These are phyloP conservation scores for Trametes gibbosa DNA, from an alignment of 768 basidiomycete species.

Conservation along the genomic window DNA sequence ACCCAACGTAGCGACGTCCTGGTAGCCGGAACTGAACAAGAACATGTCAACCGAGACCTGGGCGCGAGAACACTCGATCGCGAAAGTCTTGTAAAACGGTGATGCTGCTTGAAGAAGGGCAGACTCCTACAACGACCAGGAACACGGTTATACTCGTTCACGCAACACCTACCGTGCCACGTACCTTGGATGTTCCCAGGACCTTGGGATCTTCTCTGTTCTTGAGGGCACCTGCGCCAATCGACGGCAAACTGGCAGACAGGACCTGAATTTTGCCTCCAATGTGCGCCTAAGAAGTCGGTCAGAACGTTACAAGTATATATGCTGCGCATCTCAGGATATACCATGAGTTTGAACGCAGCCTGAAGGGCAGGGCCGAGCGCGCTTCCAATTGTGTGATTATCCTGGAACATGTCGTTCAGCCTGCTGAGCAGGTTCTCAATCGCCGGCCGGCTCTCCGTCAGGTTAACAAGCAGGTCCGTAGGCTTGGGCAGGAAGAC, in stretches of 20 bases:
- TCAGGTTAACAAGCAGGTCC: conserved; percentile 93
- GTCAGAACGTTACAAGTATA: neutral
- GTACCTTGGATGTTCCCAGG: conserved; percentile 88
- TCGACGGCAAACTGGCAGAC: conserved; percentile 79
- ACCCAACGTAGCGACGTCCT: conserved; percentile 91
- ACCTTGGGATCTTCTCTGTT: conserved; percentile 96
- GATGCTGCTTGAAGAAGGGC: conserved; percentile 89
- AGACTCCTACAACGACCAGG: conserved; percentile 63
- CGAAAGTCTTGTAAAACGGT: conserved; percentile 97
- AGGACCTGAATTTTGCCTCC: conserved; percentile 93
- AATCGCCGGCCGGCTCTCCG: conserved; percentile 75
- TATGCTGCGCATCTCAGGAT: conserved; percentile 13
- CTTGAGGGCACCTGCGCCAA: conserved; percentile 90
- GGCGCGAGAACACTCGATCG: conserved; percentile 95
- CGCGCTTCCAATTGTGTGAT: conserved; percentile 88
- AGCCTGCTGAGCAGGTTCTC: conserved; percentile 81
- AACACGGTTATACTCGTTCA: neutral
- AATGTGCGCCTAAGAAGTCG: conserved; percentile 64
- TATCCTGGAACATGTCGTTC: conserved; percentile 98
- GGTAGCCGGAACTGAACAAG: conserved; percentile 90
- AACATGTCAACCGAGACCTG: conserved; percentile 99
- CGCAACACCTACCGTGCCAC: neutral
- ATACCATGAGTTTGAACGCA: conserved; percentile 91
- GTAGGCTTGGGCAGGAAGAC: conserved; percentile 97
- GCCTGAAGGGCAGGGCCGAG: conserved; percentile 94